Evolutionary conservation across 2,329 filamentous ascomycete species (phyloP).

Genomic region (Colletotrichum orchidophilum): DNA sequence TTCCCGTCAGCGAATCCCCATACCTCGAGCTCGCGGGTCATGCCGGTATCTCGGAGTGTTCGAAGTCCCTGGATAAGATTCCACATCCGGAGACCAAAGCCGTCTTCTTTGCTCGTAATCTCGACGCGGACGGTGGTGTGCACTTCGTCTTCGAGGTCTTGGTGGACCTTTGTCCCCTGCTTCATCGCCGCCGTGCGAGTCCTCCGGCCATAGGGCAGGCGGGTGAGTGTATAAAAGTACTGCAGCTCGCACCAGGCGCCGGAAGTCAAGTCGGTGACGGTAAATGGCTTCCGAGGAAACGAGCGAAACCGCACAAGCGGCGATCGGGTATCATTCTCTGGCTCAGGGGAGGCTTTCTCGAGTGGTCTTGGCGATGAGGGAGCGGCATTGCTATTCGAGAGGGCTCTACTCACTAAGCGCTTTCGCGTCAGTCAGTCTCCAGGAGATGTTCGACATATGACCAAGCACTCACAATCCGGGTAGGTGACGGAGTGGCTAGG

Average conservation of each 20-base stretch:
- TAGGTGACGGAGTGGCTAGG: slow-evolving; percentile 46
- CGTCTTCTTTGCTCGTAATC: slow-evolving; percentile 80
- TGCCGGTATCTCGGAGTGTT: slow-evolving; percentile 74
- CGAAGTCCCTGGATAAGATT: slow-evolving; percentile 89
- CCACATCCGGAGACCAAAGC: slow-evolving; percentile 85
- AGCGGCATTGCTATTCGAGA: slow-evolving; percentile 40
- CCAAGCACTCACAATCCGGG: slow-evolving; percentile 60
- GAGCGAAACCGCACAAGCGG: slow-evolving; percentile 84
- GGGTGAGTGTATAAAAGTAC: slow-evolving; percentile 86
- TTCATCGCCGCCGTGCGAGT: slow-evolving; percentile 85
- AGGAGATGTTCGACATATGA: slow-evolving; percentile 16
- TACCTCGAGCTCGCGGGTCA: slow-evolving; percentile 81
- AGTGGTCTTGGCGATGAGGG: slow-evolving; percentile 34
- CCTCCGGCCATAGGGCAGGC: slow-evolving; percentile 75
- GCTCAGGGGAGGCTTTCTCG: slow-evolving; percentile 33
- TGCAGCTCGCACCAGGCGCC: slow-evolving; percentile 97
- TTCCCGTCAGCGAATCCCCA: slow-evolving; percentile 88
- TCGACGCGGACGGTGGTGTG: slow-evolving; percentile 80
- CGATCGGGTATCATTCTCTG: slow-evolving; percentile 49
- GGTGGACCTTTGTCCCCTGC: slow-evolving; percentile 81
- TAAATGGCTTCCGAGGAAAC: slow-evolving; percentile 80
- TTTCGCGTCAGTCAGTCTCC: slow-evolving; percentile 69
- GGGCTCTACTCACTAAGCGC: slow-evolving; percentile 67
- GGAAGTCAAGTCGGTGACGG: slow-evolving; percentile 87
- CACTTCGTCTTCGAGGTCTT: slow-evolving; percentile 85